Evolutionary conservation across 2,329 filamentous ascomycete genomes (phyloP).

Genomic region (Fusarium hainanense): DNA sequence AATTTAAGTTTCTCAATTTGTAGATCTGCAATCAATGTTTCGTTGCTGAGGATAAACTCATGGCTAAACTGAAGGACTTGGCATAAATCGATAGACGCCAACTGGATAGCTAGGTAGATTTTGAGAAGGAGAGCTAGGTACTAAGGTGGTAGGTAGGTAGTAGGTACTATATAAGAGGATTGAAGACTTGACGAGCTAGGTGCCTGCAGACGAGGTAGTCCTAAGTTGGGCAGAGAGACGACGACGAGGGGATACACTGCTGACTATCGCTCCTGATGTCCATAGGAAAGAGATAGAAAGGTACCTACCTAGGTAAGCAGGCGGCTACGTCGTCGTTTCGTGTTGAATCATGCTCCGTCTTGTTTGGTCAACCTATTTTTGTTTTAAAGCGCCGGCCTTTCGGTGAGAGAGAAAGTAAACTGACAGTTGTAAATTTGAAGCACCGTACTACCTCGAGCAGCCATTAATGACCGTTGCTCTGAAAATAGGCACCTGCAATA

Average conservation of each 20-base stretch:
- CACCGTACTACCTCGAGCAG: background rate
- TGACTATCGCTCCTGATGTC: too few relatives aligned
- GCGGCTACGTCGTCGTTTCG: background rate
- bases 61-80: background rate
- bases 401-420: background rate
- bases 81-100: too few relatives aligned
- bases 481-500: background rate
- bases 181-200: too few relatives aligned
- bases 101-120: too few relatives aligned
- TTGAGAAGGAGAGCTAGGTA: too few relatives aligned
- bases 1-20: background rate
- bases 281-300: too few relatives aligned
- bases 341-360: background rate
- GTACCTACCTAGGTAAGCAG: background rate
- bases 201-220: too few relatives aligned
- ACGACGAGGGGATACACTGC: too few relatives aligned
- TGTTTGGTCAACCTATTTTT: constrained; percentile 3
- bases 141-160: too few relatives aligned
- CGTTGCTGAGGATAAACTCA: background rate
- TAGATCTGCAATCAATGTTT: constrained; percentile 1
- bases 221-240: too few relatives aligned
- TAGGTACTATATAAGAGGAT: too few relatives aligned
- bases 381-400: background rate
- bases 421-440: background rate
- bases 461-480: background rate